A percentile compares a stretch with the other conserved stretches of the same genome.
Conservation (phyloP, 1,139 yeast genomes). For the Pneumocystis canis region DNA sequence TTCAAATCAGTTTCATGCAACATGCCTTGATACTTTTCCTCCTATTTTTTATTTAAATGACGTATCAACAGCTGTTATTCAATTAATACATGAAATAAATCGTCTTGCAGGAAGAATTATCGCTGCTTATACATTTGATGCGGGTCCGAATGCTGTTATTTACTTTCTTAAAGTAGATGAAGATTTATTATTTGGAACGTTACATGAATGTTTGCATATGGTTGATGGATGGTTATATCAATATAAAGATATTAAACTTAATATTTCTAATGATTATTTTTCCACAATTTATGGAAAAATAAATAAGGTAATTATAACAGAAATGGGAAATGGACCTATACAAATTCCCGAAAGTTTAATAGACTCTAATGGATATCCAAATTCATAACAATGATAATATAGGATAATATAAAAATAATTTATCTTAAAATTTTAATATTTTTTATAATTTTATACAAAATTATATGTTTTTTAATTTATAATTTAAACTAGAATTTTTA, state of each 20-base stretch:
- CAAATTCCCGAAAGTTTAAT: conserved; percentile 12
- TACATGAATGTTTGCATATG: conserved; percentile 31
- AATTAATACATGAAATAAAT: conserved; percentile 66
- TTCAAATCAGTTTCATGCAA: conserved; percentile 94
- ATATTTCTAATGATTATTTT: conserved; percentile 31
- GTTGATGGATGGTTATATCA: conserved; percentile 53
- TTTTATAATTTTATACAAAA: not conserved
- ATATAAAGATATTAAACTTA: conserved; percentile 27
- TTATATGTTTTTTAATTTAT: not conserved
- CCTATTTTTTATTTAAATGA: conserved; percentile 93
- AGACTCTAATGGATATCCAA: conserved; percentile 11
- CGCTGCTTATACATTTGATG: conserved; percentile 95
- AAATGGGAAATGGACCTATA: conserved; percentile 73
- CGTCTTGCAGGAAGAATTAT: conserved; percentile 43
- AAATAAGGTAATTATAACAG: conserved; percentile 64
- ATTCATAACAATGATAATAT: not conserved
- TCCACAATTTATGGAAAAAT: conserved; percentile 52
- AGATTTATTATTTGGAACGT: conserved; percentile 34
- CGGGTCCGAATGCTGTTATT: conserved; percentile 96
- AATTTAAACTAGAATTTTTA: not conserved
- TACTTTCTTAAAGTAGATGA: conserved; percentile 72
- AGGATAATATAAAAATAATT: not conserved
- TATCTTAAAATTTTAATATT: not conserved
- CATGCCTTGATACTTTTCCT: conserved; percentile 85
- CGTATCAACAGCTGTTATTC: conserved; percentile 78